These are phyloP conservation scores for Metroxylon sagu DNA, from an alignment of 176 grass and related monocot genomes.

Conservation along the genomic window DNA sequence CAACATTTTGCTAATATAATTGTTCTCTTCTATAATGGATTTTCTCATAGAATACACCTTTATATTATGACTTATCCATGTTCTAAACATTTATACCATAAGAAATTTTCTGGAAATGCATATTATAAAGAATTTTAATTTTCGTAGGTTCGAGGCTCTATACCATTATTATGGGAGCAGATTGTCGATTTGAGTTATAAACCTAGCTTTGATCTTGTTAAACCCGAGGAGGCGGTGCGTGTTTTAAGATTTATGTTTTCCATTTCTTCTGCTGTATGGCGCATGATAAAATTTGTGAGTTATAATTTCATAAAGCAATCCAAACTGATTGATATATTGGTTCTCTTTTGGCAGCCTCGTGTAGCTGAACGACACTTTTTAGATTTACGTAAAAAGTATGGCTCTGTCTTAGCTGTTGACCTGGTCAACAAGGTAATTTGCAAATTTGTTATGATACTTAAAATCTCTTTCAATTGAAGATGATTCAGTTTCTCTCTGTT, in stretches of 20 bases:
- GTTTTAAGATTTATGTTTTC: constrained; percentile 20
- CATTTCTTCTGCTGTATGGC: constrained; percentile 14
- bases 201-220: constrained; percentile 78
- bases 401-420: constrained; percentile 76
- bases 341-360: constrained; percentile 46
- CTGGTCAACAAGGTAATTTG: constrained; percentile 84
- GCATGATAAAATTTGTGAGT: background rate
- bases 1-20: too few species aligned
- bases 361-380: constrained; percentile 77
- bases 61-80: too few species aligned
- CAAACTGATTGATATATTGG: constrained; percentile 3
- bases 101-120: background rate
- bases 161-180: constrained; percentile 93
- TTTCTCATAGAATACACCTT: too few species aligned
- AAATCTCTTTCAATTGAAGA: too few species aligned
- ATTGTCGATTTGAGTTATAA: constrained; percentile 99
- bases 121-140: constrained; percentile 14
- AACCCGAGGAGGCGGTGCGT: constrained; percentile 66
- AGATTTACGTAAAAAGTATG: constrained; percentile 85
- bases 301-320: constrained; percentile 7
- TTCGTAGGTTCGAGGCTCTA: constrained; percentile 82
- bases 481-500: too few species aligned
- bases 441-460: too few species aligned
- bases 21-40: too few species aligned
- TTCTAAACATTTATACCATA: too few species aligned